phyloP scores from a whole-genome alignment of 305 asterid species.

The Fraxinus dipetala region DNA sequence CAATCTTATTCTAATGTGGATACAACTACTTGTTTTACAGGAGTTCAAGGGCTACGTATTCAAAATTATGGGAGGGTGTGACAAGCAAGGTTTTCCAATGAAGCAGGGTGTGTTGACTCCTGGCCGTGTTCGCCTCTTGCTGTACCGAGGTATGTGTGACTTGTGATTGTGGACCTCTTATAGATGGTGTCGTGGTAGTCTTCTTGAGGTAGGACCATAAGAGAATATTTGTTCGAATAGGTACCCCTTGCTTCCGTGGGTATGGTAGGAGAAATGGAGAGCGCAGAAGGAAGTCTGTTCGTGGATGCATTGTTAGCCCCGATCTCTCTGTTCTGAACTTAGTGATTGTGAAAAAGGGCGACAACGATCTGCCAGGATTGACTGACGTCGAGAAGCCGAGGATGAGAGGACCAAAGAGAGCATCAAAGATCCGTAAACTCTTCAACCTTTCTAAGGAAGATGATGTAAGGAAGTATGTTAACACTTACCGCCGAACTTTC shows the following conservation, averaged over 20 bases:
- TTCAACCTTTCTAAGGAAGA: not conserved
- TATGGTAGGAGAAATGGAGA: not conserved
- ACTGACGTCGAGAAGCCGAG: not conserved
- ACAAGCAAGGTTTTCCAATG: not conserved
- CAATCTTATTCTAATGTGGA: not conserved
- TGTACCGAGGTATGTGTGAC: not conserved
- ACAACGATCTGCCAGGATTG: not conserved
- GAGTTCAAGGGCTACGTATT: not conserved
- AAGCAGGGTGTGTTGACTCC: not conserved
- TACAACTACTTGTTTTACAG: not conserved
- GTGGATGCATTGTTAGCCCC: not conserved
- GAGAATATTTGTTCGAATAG: not conserved
- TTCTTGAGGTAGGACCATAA: not conserved
- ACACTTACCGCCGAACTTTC: not conserved
- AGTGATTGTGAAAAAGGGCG: not conserved
- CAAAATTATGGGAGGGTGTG: not conserved
- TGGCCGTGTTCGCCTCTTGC: not conserved
- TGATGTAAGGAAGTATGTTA: not conserved
- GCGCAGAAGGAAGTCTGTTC: not conserved
- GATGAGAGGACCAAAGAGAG: not conserved
- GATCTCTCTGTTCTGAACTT: not conserved
- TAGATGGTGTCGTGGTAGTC: not conserved
- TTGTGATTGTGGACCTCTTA: not conserved
- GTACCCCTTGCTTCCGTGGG: not conserved
- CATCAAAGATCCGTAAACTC: not conserved